phyloP scores from a whole-genome alignment of 495 filamentous ascomycete genomes.

The Trichoderma asperelloides region DNA sequence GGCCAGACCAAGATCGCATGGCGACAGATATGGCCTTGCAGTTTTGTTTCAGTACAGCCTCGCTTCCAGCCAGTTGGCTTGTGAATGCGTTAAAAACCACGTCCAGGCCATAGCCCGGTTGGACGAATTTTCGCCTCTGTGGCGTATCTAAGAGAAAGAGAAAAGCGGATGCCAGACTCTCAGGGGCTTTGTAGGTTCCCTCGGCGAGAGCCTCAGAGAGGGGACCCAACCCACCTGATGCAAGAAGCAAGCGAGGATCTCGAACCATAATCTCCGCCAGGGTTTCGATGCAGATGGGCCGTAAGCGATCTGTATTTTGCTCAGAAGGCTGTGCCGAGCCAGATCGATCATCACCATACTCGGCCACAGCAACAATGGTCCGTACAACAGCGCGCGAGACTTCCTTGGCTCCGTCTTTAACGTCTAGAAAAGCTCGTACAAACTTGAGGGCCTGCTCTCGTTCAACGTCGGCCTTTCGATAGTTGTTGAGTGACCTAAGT shows the following conservation, averaged over 20 bases:
- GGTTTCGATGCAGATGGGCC: conserved; percentile 84
- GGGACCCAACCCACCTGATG: conserved; percentile 71
- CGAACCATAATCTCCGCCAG: conserved; percentile 84
- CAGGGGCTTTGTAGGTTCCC: conserved; percentile 83
- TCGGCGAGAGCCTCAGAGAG: conserved; percentile 80
- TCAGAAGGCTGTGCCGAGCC: conserved; percentile 47
- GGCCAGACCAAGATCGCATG: conserved; percentile 84
- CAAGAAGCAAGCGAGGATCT: conserved; percentile 67
- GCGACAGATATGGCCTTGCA: conserved; percentile 80
- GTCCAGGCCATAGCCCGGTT: conserved; percentile 70
- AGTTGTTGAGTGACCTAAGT: conserved; percentile 75
- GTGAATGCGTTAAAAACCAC: conserved; percentile 83
- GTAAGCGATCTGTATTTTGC: conserved; percentile 65
- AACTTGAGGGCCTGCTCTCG: conserved; percentile 96
- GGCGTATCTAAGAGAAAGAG: conserved; percentile 84
- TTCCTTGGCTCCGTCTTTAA: conserved; percentile 85
- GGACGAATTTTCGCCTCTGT: conserved; percentile 65
- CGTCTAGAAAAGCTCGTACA: conserved; percentile 87
- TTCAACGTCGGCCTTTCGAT: conserved; percentile 91
- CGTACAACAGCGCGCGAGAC: conserved; percentile 78
- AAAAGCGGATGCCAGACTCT: conserved; percentile 75
- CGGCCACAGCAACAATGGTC: conserved; percentile 81
- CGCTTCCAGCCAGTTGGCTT: conserved; percentile 63
- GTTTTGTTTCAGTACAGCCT: conserved; percentile 72
- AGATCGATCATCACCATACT: conserved; percentile 79